These are phyloP conservation scores for Cladosporium sp. DNA, from an alignment of 2,329 filamentous ascomycete species.

Conservation along the genomic window DNA sequence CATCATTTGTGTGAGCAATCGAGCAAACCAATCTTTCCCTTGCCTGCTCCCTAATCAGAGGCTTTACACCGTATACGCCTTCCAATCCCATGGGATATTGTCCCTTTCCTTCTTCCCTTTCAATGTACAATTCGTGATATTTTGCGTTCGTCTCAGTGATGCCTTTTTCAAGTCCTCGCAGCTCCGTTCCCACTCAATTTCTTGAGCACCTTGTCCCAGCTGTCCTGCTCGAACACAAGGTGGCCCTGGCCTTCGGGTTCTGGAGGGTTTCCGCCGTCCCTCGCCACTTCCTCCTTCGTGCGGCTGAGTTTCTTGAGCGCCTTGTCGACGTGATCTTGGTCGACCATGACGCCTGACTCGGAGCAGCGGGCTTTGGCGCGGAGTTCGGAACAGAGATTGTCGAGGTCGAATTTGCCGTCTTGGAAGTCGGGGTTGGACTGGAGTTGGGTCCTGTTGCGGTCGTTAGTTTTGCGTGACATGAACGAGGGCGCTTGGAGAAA, in stretches of 20 bases:
- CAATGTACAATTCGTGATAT: conserved; percentile 1
- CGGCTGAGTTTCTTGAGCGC: conserved; percentile 44
- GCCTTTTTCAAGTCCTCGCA: neutral
- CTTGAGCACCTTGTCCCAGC: conserved; percentile 25
- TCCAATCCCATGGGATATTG: neutral
- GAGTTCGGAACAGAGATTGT: conserved; percentile 85
- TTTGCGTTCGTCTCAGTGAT: neutral
- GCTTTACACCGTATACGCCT: neutral
- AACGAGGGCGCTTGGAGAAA: conserved; percentile 16
- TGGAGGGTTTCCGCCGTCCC: neutral
- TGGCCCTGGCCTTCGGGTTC: conserved; percentile 11
- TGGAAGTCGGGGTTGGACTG: conserved; percentile 84
- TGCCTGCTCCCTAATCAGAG: neutral
- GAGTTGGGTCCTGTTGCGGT: conserved; percentile 70
- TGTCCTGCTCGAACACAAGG: conserved; percentile 26
- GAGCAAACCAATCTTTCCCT: neutral
- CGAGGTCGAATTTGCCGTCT: conserved; percentile 87
- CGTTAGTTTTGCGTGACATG: conserved; percentile 37
- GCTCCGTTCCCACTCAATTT: conserved; percentile 16
- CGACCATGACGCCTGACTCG: conserved; percentile 81
- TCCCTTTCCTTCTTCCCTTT: neutral
- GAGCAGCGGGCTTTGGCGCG: conserved; percentile 96
- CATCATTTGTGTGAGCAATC: neutral
- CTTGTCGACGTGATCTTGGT: conserved; percentile 79
- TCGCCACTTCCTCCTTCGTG: conserved; percentile 19